Base-by-base conservation (phyloP, 352 stramenopile species). In the Globisporangium nagaii region DNA sequence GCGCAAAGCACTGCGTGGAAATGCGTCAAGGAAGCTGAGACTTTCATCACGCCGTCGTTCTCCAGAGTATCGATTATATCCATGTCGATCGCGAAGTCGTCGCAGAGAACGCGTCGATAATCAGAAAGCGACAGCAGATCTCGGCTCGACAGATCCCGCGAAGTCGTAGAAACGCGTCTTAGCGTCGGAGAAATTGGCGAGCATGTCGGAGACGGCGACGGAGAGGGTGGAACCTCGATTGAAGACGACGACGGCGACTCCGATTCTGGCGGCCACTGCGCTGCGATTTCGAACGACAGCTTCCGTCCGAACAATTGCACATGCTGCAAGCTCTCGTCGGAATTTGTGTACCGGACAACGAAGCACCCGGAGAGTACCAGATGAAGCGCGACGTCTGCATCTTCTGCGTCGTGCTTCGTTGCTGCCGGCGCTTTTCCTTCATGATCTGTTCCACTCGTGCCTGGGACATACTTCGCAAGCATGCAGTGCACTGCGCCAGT, bases 81-180 rank as follows among this genome's bases (percentile, higher is more conserved):
- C 17, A 90, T 60, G 54, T 90, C 80, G 17, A 90, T 41, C 0
- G 72, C 75, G 49, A 89, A 90, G 44, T 90, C 78, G 30, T 90
- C 78, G 43, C 80, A 90, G 0, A 89, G 49, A n/a, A 77, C 68
- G 2, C 80, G 75, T 10, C 73, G 60, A 55, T 88, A 87, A 30
- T 69, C 53, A 1, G 50, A 37, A 0, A 71, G 52, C 3, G 49
- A 48, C 7, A 55, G 11, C 22, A 48, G 19, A 13, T 53, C 43
- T 17, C 27, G 12, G 17, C 17, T 43, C 9, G 42, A 44, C 3
- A 47, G 3, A 22, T 20, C 22, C 17, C 24, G 9, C 10, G 51
- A 35, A 44, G 49, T 11, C 3, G 37, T 45, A 25, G 42, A 40
- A 1, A 53, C 20, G 6, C 42, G 27, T 5, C 17, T 36, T 10